Evolutionary conservation across 495 filamentous ascomycete genomes (phyloP).

Genomic region (Hamigera avellanea): DNA sequence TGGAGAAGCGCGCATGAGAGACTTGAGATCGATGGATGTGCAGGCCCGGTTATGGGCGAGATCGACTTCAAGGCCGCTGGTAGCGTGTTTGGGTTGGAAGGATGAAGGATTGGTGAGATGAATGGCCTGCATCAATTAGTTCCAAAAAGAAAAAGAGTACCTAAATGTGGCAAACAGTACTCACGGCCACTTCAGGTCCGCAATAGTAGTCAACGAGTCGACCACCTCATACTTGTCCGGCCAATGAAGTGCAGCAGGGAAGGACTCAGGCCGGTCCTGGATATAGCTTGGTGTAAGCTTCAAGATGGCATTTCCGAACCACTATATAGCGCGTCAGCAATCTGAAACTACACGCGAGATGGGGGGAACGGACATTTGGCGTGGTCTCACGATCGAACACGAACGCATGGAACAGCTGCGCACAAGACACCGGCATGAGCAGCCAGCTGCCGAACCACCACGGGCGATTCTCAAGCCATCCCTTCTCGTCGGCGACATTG

Average conservation of each 20-base stretch:
- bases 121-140: conserved; percentile 40
- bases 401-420: conserved; percentile 83
- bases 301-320: conserved; percentile 63
- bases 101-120: conserved; percentile 80
- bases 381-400: conserved; percentile 89
- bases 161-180: conserved; percentile 16
- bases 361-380: conserved; percentile 37
- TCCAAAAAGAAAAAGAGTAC: neutral
- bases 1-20: conserved; percentile 91
- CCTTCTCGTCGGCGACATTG: conserved; percentile 69
- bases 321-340: conserved; percentile 23
- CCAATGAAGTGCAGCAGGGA: conserved; percentile 59
- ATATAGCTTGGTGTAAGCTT: conserved; percentile 68
- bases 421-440: conserved; percentile 82
- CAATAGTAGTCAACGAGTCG: conserved; percentile 70
- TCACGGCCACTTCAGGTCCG: conserved; percentile 74
- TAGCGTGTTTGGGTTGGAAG: conserved; percentile 48
- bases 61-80: conserved; percentile 54
- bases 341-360: neutral
- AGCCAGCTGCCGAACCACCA: conserved; percentile 97
- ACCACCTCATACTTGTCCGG: conserved; percentile 65
- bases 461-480: conserved; percentile 62
- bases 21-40: conserved; percentile 70
- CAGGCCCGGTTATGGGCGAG: conserved; percentile 66
- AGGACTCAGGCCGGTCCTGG: conserved; percentile 54